Base-by-base conservation (phyloP, 345 rosid species). In the Dimocarpus longan region DNA sequence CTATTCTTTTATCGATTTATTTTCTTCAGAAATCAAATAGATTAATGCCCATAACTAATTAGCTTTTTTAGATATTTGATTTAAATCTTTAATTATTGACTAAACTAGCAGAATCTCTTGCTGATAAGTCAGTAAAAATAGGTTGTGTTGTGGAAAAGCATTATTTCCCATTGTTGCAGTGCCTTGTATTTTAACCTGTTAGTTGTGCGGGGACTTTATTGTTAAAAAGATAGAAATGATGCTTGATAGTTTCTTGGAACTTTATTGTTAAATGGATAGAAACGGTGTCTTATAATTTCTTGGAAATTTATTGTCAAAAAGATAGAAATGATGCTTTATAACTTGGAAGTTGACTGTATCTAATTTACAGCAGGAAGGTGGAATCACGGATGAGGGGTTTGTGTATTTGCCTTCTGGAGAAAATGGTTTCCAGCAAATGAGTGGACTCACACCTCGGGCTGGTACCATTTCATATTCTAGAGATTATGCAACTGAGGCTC, bases 351-450 rank as follows among this genome's bases (percentile, higher is more conserved):
- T 57, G 63, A 57, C 63, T 57, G 63, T 26, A 67, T 81, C 21
- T 68, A 22, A 26, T 80, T 75, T 79, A 26, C 28, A 26, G 89
- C 89, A 85, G 88, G 93, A 78, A 68, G 92, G 86, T n/a, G 84
- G 76, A 75, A 93, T 87, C 76, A 74, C 83, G 18, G 90, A 77
- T 39, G 90, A 83, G 70, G 88, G 84, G n/a, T 89, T 89, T 74
- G 81, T 76, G 69, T 88, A 82, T 84, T 80, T 84, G 66, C 85
- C 91, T 79, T 59, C 93, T 26, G 95, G 86, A 69, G 93, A 90
- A 50, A 73, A 83, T 8, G 85, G 78, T 68, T 85, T 89, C 82
- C 88, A 82, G 70, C 93, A 86, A 74, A 82, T 83, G 28, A 50
- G 80, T 24, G 88, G 80, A 69, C 78, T 82, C 46, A 26, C 89